Evolutionary conservation across 495 filamentous ascomycete genomes (phyloP), one percentile per base, ranked within the genome.

Genomic region (Hyaloscypha bicolor): DNA sequence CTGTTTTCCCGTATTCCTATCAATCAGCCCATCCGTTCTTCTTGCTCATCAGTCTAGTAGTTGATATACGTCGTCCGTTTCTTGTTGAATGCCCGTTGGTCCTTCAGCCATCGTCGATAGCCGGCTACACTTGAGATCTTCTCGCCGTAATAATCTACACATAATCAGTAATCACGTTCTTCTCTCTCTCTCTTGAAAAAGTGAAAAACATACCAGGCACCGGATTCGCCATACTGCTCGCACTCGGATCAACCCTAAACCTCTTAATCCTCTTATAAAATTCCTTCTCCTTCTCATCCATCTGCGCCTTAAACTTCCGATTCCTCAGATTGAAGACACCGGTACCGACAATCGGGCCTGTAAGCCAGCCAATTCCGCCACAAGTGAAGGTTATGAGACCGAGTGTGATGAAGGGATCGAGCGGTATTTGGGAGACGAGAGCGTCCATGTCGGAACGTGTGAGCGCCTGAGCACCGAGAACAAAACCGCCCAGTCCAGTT

Each of bases 81-180:
- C 80, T 89, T 87, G 80, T 96, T 97, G 78, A 95, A 99, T n/a
- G 93, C 93, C 57, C 94, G 79, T 83, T 98, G 96, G 76, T 99
- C 95, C 82, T 94, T 97, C 75, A 99, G 79, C 95, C 95, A 99
- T 76, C 91, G 88, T 71, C 96, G 79, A 73, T 97, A 99, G 59
- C 91, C 93, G 65, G 87, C 85, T 45, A 99, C 92, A 70, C 92
- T 96, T 19, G 90, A 91, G 76, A 99, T 97, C 85, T 97, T 97
- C 83, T 99, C 95, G 60, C 95, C 90, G 72, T 93, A 92, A 77
- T 88, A 90, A 74, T 90, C 87, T 56, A 53, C 39, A 55, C 1
- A 21, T 19, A 31, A n/a, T 29, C 22, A 60, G 65, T 60, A 21
- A 69, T n/a, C 35, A 37, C 35, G 35, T 37, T 37, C 35, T 3